phyloP scores from a whole-genome alignment of 352 stramenopile genomes.

The Globisporangium recalcitrans region DNA sequence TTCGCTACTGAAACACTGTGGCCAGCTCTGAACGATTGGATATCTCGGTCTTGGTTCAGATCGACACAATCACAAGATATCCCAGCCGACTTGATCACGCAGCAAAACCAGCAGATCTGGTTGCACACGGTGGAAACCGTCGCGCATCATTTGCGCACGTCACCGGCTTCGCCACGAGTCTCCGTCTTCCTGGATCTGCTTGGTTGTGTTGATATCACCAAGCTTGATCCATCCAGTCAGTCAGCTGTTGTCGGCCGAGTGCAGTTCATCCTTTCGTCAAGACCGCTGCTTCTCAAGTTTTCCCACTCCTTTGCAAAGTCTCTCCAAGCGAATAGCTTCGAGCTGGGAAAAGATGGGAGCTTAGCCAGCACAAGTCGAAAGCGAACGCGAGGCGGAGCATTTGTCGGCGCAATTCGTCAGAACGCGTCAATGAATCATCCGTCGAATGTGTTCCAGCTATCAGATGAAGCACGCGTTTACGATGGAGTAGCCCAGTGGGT shows the following conservation, averaged over 20 bases:
- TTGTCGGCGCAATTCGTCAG: slow-evolving; percentile 5
- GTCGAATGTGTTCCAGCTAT: background rate
- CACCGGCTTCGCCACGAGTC: background rate
- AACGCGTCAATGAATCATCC: background rate
- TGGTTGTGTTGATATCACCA: slow-evolving; percentile 10
- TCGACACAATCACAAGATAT: slow-evolving; percentile 13
- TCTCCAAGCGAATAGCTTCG: slow-evolving; percentile 17
- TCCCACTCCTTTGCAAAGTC: slow-evolving; percentile 13
- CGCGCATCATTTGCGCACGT: slow-evolving; percentile 8
- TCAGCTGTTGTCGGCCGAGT: slow-evolving; percentile 8
- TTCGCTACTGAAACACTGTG: slow-evolving; percentile 34
- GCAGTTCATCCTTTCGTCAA: slow-evolving; percentile 15
- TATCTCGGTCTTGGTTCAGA: slow-evolving; percentile 11
- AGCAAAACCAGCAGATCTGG: slow-evolving; percentile 6
- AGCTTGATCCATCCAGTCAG: background rate
- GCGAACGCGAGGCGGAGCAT: slow-evolving; percentile 8
- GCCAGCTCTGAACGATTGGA: slow-evolving; percentile 21
- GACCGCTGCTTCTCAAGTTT: slow-evolving; percentile 14
- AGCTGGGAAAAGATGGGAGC: slow-evolving; percentile 10
- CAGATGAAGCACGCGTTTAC: slow-evolving; percentile 13
- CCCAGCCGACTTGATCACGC: background rate
- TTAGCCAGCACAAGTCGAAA: slow-evolving; percentile 17
- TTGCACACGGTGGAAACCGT: slow-evolving; percentile 10
- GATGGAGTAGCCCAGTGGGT: slow-evolving; percentile 40
- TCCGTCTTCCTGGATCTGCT: slow-evolving; percentile 12